These are phyloP conservation scores for Bonia amplexicaulis DNA, from an alignment of 176 grass and related monocot species.

Conservation along the genomic window DNA sequence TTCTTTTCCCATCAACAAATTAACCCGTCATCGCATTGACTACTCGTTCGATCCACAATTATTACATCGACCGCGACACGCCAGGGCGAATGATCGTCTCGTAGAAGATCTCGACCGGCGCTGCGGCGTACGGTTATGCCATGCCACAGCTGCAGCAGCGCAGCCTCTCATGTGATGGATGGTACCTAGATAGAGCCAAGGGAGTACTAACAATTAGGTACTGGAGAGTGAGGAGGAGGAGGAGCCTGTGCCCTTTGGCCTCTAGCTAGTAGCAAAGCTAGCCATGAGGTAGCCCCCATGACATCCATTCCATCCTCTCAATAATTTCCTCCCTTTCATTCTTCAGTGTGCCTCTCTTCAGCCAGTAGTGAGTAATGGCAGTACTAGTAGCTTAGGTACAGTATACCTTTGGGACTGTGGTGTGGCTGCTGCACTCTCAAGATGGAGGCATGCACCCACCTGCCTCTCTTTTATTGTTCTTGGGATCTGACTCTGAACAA, in stretches of 20 bases:
- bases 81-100: not conserved
- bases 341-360: constrained; percentile 17
- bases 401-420: not conserved
- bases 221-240: not conserved
- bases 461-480: constrained; percentile 29
- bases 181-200: constrained; percentile 23
- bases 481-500: constrained; percentile 36
- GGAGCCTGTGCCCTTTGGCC: not conserved
- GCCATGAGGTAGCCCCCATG: not conserved
- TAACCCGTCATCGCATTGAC: not conserved
- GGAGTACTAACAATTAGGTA: not conserved
- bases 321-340: constrained; percentile 1
- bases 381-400: no score
- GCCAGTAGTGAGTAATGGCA: constrained; percentile 22
- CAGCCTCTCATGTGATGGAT: constrained; percentile 20
- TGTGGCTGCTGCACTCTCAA: not conserved
- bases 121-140: not conserved
- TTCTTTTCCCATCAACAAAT: not conserved
- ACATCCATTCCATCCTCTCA: constrained; percentile 10
- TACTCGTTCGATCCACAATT: not conserved
- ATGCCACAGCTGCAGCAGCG: not conserved
- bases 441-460: not conserved
- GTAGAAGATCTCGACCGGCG: not conserved
- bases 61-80: not conserved
- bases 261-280: not conserved